A percentile compares a stretch with the other conserved stretches of the same genome.
Evolutionary conservation across 352 stramenopile genomes (phyloP).

Genomic region (Pythium dissimile): DNA sequence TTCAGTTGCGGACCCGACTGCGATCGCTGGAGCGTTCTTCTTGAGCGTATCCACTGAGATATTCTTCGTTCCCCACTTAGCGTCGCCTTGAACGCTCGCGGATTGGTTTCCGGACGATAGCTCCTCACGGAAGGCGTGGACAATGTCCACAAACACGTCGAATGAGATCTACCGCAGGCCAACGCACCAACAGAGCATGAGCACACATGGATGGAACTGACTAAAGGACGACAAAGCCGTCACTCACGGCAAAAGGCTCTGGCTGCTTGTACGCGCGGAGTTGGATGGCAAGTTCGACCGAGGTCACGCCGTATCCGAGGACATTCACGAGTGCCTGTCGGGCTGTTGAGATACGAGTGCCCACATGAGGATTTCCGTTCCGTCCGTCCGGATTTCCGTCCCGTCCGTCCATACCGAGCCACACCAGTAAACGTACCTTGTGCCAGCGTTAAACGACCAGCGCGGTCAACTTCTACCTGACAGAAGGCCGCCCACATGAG

Average conservation of each 20-base stretch:
- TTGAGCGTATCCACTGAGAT: not conserved
- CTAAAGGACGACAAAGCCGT: not conserved
- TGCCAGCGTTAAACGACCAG: slow-evolving; percentile 38
- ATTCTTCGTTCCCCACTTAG: not conserved
- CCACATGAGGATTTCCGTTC: no score
- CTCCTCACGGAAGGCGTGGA: slow-evolving; percentile 32
- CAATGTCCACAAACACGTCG: slow-evolving; percentile 55
- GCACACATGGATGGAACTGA: no score
- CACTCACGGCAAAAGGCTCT: slow-evolving; percentile 37
- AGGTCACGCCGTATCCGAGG: slow-evolving; percentile 50
- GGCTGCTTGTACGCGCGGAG: slow-evolving; percentile 30
- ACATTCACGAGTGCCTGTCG: slow-evolving; percentile 61
- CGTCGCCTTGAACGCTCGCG: not conserved
- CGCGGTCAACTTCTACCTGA: slow-evolving; percentile 33
- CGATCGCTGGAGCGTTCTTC: not conserved
- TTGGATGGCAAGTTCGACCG: slow-evolving; percentile 29
- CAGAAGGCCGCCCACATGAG: slow-evolving; percentile 67
- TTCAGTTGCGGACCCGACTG: slow-evolving; percentile 12
- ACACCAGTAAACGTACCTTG: slow-evolving; percentile 37
- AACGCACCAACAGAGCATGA: no score
- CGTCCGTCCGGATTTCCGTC: no score
- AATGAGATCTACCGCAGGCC: slow-evolving; percentile 45
- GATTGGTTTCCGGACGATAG: not conserved
- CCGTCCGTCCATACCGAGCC: not conserved
- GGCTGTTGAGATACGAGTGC: slow-evolving; percentile 32